phyloP scores from a whole-genome alignment of 352 stramenopile genomes.

The Albugo candida region DNA sequence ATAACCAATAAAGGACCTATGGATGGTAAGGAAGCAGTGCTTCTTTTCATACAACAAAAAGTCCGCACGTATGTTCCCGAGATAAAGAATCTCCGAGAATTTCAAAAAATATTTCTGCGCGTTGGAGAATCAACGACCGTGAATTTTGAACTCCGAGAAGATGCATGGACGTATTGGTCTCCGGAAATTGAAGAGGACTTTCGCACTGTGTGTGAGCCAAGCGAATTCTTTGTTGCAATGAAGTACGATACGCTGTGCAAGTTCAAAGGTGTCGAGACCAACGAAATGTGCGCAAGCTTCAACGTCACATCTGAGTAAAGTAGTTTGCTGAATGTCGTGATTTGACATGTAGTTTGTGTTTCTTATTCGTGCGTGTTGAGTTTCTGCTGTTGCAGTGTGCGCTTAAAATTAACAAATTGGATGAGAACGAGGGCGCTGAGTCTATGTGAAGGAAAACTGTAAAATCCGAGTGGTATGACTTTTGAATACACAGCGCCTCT shows the following conservation, averaged over 20 bases:
- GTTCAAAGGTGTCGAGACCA: constrained; percentile 12
- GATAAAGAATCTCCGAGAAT: constrained; percentile 21
- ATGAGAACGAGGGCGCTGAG: too few relatives aligned
- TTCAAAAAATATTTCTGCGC: constrained; percentile 21
- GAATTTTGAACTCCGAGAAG: constrained; percentile 17
- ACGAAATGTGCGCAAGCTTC: constrained; percentile 1
- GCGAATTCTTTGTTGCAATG: constrained; percentile 40
- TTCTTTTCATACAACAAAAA: constrained; percentile 17
- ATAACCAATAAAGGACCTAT: constrained; percentile 15
- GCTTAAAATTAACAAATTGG: too few relatives aligned
- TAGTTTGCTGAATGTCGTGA: too few relatives aligned
- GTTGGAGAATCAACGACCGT: constrained; percentile 15
- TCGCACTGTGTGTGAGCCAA: constrained; percentile 13
- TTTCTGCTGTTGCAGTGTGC: too few relatives aligned
- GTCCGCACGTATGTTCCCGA: constrained; percentile 9
- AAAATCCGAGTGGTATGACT: too few relatives aligned
- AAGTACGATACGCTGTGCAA: constrained; percentile 35
- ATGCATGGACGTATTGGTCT: constrained; percentile 37
- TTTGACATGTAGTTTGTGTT: too few relatives aligned
- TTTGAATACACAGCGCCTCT: too few relatives aligned
- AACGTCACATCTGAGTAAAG: neutral
- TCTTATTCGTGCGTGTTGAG: too few relatives aligned
- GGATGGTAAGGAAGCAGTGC: constrained; percentile 21
- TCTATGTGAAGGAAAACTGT: too few relatives aligned
- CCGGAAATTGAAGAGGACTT: constrained; percentile 27